Evolutionary conservation across 176 grass and related monocot species (phyloP), one percentile per base, ranked within the genome.

Genomic region (Thinopyrum elongatum): DNA sequence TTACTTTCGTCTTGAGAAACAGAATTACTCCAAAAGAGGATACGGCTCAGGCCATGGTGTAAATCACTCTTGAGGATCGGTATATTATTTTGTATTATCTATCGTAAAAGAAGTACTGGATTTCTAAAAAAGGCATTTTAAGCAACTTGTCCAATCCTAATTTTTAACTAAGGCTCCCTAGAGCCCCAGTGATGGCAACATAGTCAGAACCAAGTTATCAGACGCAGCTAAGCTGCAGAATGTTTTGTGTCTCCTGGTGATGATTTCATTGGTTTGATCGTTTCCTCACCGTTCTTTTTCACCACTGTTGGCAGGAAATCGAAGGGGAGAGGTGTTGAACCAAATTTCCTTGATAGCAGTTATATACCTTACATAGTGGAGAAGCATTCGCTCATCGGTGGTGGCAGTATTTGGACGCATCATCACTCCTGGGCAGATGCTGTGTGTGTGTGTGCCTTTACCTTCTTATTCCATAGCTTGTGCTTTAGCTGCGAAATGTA

Each of bases 391-490:
- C 88, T 87, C 88, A 73, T 61, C 58, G 65, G 80, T 90, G 88
- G 77, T 86, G 88, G 76, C 88, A 93, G 21, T 92, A 95, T 95
- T 95, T 93, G 82, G 80, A 90, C 75, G 92, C 57, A 77, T 87
- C 82, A 88, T 86, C 88, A 81, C 53, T 82, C 41, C 62, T 90
- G 88, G 91, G 84, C 88, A 84, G 84, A 92, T 90, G 53, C 73
- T 86, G 71, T 49, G 51, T 86, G 55, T 22, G 84, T 76, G 69
- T 90, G 80, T 79, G 72, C 73, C 21, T 95, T 60, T 87, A 82
- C 82, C 86, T 82, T 33, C 17, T 82, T 74, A 68, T 53, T 53
- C 49, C 58, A 44, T 74, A 79, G 74, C 62, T 67, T 29, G 74
- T 80, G 66, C 26, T 75, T 75, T 87, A 80, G 89, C 79, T 87